Conservation (phyloP, 169 alveolate genomes). For the Cryptosporidium baileyi region DNA sequence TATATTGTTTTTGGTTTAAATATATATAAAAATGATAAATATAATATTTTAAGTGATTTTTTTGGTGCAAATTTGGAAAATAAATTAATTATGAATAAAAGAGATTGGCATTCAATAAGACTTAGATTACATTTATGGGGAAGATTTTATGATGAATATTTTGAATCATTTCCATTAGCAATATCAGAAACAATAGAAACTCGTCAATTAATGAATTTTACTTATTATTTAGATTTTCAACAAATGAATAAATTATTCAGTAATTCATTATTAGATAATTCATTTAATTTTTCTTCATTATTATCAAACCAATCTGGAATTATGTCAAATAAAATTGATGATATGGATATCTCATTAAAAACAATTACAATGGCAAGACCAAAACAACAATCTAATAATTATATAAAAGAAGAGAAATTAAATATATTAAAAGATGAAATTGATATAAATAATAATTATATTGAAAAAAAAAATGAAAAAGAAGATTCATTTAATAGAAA, state of each 20-base stretch:
- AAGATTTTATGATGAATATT: constrained; percentile 46
- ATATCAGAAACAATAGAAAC: constrained; percentile 44
- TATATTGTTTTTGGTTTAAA: constrained; percentile 15
- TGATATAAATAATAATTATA: background rate
- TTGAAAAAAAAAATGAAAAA: background rate
- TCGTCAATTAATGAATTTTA: constrained; percentile 19
- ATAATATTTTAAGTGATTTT: constrained; percentile 23
- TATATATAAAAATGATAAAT: background rate
- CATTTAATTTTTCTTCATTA: constrained; percentile 3
- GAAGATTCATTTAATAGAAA: background rate
- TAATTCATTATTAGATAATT: background rate
- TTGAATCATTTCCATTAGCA: constrained; percentile 57
- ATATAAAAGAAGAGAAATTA: background rate
- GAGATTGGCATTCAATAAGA: constrained; percentile 38
- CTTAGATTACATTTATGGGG: constrained; percentile 66
- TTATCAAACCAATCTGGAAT: background rate
- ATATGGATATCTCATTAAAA: background rate
- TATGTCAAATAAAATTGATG: background rate
- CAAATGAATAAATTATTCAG: constrained; percentile 42
- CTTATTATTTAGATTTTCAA: constrained; percentile 43
- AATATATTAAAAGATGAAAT: background rate
- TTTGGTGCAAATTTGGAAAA: background rate
- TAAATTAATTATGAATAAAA: background rate
- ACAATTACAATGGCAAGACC: constrained; percentile 40
- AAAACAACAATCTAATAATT: background rate